Base-by-base conservation (phyloP, 768 basidiomycete species). In the Termitomyces heimii region DNA sequence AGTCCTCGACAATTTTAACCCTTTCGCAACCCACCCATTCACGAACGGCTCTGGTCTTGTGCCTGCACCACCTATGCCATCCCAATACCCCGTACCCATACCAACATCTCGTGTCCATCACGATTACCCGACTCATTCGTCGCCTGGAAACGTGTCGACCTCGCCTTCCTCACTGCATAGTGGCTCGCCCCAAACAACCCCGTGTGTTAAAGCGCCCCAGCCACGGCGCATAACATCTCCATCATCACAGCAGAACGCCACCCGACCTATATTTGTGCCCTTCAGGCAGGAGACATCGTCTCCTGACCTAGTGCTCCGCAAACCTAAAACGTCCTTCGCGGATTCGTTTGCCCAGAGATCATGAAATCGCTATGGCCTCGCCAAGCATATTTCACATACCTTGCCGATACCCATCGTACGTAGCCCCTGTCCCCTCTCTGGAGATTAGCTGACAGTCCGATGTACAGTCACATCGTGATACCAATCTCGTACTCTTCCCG, bases 21-120 rank as follows among this genome's bases (percentile, higher is more conserved):
- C 83, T 40, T 79, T 80, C 64, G 80, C 78, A 22, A 75, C 74
- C 20, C 82, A 85, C 66, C 81, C 82, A 10, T 86, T 85, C 74
- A 84, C 81, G 35, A 77, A 77, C 54, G 70, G 64, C 57, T 75
- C 71, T 44, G 76, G 75, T 29, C 58, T 77, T 46, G 53, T 66
- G 9, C 75, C 76, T 18, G 68, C 67, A 54, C 76, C 81, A 52
- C 75, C 79, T 10, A 65, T 66, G 29, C 81, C 81, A 22, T 81
- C 82, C 1, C 67, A 72, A 52, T 82, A 82, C 67, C 73, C 80
- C 16, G 70, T 72, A 43, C 73, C 70, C 22, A 70, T 76, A 31
- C 72, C 76, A 29, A 68, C 74, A 5, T 49, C 73, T 47, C 65
- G 63, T 31, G 55, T 59, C 22, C 63, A 65, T 26, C 60, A 64